Conservation (phyloP, 2,329 filamentous ascomycete genomes). For the Curvularia lunata region DNA sequence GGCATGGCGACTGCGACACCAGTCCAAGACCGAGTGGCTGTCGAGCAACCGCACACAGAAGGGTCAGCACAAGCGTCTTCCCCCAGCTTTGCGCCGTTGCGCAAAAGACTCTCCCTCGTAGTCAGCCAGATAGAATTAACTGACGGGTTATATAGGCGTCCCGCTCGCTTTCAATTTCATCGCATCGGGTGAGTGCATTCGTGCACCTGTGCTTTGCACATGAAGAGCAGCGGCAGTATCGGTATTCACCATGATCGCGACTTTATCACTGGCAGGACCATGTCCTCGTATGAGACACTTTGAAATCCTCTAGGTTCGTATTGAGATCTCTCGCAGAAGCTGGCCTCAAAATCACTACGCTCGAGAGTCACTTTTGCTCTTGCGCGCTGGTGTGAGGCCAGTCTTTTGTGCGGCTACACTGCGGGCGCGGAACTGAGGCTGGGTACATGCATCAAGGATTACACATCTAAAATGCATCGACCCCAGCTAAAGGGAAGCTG, state of each 20-base stretch:
- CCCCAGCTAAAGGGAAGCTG: constrained; percentile 68
- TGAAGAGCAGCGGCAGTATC: constrained; percentile 69
- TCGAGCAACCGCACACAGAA: constrained; percentile 82
- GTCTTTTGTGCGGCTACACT: constrained; percentile 68
- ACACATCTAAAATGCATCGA: no score
- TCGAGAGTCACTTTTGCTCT: not conserved
- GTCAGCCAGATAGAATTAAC: not conserved
- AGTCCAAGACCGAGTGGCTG: constrained; percentile 74
- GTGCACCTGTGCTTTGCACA: constrained; percentile 45
- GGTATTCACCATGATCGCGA: constrained; percentile 37
- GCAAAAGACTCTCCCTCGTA: not conserved
- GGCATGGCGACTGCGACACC: constrained; percentile 63
- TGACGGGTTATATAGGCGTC: constrained; percentile 63
- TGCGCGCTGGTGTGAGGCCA: constrained; percentile 17
- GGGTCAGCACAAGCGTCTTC: constrained; percentile 59
- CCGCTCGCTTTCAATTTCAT: constrained; percentile 88
- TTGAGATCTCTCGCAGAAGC: constrained; percentile 48
- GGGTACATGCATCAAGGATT: constrained; percentile 7
- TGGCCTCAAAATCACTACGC: constrained; percentile 19
- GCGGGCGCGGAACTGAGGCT: constrained; percentile 73
- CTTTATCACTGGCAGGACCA: constrained; percentile 11
- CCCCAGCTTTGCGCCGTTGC: constrained; percentile 8
- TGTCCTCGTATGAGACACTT: constrained; percentile 19
- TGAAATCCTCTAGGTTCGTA: constrained; percentile 48
- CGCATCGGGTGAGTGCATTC: constrained; percentile 80